phyloP scores from a whole-genome alignment of 1,139 yeast species.

The Kurtzmaniella natalensis region DNA sequence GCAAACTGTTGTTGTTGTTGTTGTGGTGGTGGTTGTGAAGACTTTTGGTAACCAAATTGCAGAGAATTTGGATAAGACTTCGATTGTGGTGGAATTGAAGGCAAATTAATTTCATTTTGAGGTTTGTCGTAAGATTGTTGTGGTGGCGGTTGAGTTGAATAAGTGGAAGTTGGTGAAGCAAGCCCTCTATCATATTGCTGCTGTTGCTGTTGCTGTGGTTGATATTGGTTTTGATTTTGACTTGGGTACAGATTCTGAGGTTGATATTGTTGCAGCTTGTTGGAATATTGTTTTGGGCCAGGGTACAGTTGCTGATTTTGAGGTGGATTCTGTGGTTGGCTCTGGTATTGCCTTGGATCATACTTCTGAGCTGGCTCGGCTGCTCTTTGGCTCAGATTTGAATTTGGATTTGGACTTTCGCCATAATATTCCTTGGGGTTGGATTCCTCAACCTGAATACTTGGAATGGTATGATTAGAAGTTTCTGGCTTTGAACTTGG shows the following conservation, averaged over 20 bases:
- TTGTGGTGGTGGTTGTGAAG: constrained; percentile 3
- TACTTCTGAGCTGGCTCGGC: too few relatives aligned
- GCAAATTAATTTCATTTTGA: not conserved
- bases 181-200: not conserved
- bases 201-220: constrained; percentile 5
- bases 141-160: constrained; percentile 4
- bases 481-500: constrained; percentile 5
- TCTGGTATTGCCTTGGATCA: not conserved
- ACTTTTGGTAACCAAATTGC: constrained; percentile 8
- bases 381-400: too few relatives aligned
- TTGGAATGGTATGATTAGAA: constrained; percentile 2
- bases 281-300: not conserved
- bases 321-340: constrained; percentile 1
- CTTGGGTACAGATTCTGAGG: constrained; percentile 11
- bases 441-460: constrained; percentile 1
- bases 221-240: constrained; percentile 5
- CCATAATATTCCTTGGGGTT: not conserved
- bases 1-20: constrained; percentile 8
- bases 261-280: not conserved
- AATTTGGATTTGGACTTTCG: too few relatives aligned
- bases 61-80: constrained; percentile 13
- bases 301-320: constrained; percentile 2
- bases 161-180: constrained; percentile 2
- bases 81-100: constrained; percentile 12
- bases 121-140: constrained; percentile 5